Evolutionary conservation across 805 yeast genomes (phyloP).

Genomic region (Saccharomycopsis amapae): DNA sequence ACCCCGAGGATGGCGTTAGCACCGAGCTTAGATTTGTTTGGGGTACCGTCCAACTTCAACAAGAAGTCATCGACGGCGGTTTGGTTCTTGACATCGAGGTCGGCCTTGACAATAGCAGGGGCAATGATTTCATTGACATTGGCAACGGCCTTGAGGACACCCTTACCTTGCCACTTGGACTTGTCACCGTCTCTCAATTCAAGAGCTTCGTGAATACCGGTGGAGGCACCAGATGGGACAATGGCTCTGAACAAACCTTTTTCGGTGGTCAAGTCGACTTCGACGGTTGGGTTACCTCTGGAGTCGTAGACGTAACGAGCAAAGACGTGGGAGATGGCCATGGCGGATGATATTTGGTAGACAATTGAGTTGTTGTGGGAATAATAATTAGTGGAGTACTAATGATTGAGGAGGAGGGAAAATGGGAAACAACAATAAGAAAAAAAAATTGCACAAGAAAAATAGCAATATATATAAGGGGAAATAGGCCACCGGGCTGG

Average conservation of each 20-base stretch:
- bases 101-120: conserved; percentile 80
- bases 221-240: conserved; percentile 99
- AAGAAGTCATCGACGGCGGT: conserved; percentile 80
- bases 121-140: conserved; percentile 94
- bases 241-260: conserved; percentile 93
- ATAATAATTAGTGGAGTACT: background rate
- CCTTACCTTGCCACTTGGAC: conserved; percentile 97
- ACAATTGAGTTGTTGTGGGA: too few relatives aligned
- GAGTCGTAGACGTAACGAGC: conserved; percentile 99
- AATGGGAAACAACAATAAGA: background rate
- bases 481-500: too few relatives aligned
- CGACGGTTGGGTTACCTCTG: conserved; percentile 99
- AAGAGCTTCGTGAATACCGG: conserved; percentile 97
- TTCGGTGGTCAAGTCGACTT: conserved; percentile 91
- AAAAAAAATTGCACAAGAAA: too few relatives aligned
- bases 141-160: conserved; percentile 94
- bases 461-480: too few relatives aligned
- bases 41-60: conserved; percentile 85
- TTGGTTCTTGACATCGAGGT: conserved; percentile 83
- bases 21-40: conserved; percentile 95
- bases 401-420: background rate
- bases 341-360: conserved; percentile 33
- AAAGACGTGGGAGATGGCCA: conserved; percentile 82
- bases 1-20: conserved; percentile 99
- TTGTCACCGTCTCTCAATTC: conserved; percentile 98